phyloP scores from a whole-genome alignment of 2,329 filamentous ascomycete genomes.

The Calonectria henricotiae region DNA sequence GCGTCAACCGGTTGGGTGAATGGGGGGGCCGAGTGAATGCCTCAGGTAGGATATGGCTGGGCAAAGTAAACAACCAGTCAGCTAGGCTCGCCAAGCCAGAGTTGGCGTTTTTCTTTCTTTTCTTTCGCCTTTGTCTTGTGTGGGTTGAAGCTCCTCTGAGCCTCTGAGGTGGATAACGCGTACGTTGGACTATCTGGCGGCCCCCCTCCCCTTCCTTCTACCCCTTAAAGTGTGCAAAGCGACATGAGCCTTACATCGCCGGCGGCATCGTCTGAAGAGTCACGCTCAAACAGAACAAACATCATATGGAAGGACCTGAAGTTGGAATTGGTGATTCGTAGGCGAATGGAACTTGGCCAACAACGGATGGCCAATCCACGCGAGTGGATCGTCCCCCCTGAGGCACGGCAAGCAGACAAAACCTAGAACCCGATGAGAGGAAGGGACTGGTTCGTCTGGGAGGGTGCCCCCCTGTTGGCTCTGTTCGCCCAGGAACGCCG shows the following conservation, averaged over 20 bases:
- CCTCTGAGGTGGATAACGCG: neutral
- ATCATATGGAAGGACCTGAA: slow-evolving; percentile 8
- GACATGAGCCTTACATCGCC: no score
- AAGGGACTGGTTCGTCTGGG: slow-evolving; percentile 7
- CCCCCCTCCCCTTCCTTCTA: no score
- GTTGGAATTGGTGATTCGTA: slow-evolving; percentile 24
- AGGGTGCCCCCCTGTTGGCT: neutral
- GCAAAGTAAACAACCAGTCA: slow-evolving; percentile 1
- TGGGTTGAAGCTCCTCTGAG: neutral
- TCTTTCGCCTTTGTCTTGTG: neutral
- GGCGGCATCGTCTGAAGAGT: neutral
- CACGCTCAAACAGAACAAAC: slow-evolving; percentile 20
- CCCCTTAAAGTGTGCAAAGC: no score
- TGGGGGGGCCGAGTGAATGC: neutral
- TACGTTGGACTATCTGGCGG: no score
- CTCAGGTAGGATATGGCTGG: neutral
- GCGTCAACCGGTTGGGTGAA: slow-evolving; percentile 8
- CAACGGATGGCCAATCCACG: slow-evolving; percentile 2
- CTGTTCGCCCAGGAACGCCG: slow-evolving; percentile 28
- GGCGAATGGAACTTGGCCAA: slow-evolving; percentile 25
- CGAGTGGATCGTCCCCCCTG: slow-evolving; percentile 29
- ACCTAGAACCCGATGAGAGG: neutral
- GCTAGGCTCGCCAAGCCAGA: neutral
- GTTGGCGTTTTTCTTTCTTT: neutral
- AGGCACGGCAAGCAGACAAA: slow-evolving; percentile 24